Conservation (phyloP, 768 basidiomycete species). For the Daedaleopsis sinensis region DNA sequence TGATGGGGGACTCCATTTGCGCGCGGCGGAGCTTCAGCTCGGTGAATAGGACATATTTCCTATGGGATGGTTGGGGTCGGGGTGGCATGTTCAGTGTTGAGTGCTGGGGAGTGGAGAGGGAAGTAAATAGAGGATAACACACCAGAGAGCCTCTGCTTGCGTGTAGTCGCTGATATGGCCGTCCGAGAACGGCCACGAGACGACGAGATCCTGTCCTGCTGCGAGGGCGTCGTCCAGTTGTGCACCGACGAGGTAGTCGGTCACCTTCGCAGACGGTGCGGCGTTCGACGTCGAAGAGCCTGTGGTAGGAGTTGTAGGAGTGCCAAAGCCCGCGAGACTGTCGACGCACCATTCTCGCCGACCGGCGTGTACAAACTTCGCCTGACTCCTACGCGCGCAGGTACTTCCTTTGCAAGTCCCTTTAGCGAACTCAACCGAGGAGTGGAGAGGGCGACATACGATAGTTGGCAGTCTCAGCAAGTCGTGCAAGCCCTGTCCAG, state of each 20-base stretch:
- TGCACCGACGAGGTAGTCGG: constrained; percentile 82
- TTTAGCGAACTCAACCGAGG: neutral
- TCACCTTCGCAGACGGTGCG: constrained; percentile 55
- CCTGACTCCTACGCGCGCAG: constrained; percentile 79
- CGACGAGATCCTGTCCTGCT: constrained; percentile 68
- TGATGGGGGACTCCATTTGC: constrained; percentile 86
- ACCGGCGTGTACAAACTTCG: constrained; percentile 33
- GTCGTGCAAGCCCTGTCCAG: constrained; percentile 80
- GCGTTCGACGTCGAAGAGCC: constrained; percentile 48
- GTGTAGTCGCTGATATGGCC: constrained; percentile 76
- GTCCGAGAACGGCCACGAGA: constrained; percentile 84
- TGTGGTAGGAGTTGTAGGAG: constrained; percentile 19
- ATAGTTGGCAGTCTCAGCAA: constrained; percentile 76
- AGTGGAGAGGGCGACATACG: constrained; percentile 49
- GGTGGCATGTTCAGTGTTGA: neutral
- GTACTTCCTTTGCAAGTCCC: constrained; percentile 59
- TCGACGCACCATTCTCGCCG: constrained; percentile 34
- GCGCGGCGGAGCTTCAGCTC: constrained; percentile 75
- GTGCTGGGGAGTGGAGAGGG: neutral
- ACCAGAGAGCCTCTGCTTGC: constrained; percentile 92
- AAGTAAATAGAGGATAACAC: constrained; percentile 27
- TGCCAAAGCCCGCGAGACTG: constrained; percentile 27
- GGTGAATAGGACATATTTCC: constrained; percentile 85
- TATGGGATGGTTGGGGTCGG: constrained; percentile 30
- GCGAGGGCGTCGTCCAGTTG: constrained; percentile 81